phyloP scores from a whole-genome alignment of 2,329 filamentous ascomycete genomes.

The Berkeleyomyces basicola region DNA sequence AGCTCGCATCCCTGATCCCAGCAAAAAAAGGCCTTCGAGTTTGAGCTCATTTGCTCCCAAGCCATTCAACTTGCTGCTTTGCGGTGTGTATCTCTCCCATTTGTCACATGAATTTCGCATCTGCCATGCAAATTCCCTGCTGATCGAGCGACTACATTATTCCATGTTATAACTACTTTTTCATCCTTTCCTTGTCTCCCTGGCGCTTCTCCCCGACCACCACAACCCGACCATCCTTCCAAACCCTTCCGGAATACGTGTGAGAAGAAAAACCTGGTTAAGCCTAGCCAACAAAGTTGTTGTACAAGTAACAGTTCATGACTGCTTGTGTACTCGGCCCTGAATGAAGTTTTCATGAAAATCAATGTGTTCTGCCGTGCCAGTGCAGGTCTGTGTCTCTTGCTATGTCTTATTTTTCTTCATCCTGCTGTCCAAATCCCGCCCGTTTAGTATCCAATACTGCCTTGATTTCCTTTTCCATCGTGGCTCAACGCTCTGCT shows the following conservation, averaged over 20 bases:
- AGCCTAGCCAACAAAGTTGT: no score
- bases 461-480: background rate
- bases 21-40: background rate
- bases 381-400: background rate
- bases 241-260: no score
- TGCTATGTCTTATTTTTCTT: constrained; percentile 1
- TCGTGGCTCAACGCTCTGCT: background rate
- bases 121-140: background rate
- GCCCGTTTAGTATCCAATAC: background rate
- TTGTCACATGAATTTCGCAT: background rate
- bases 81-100: background rate
- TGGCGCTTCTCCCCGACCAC: background rate
- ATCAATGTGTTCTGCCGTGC: background rate
- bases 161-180: background rate
- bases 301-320: no score
- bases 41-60: background rate
- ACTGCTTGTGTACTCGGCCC: no score
- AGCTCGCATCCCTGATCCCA: background rate
- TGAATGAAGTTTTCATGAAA: background rate
- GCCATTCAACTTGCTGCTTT: no score
- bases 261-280: no score
- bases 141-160: background rate
- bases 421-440: background rate
- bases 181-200: background rate
- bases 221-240: background rate